Evolutionary conservation across 345 rosid species (phyloP), one percentile per base, ranked within the genome.

Genomic region (Brassica incana): DNA sequence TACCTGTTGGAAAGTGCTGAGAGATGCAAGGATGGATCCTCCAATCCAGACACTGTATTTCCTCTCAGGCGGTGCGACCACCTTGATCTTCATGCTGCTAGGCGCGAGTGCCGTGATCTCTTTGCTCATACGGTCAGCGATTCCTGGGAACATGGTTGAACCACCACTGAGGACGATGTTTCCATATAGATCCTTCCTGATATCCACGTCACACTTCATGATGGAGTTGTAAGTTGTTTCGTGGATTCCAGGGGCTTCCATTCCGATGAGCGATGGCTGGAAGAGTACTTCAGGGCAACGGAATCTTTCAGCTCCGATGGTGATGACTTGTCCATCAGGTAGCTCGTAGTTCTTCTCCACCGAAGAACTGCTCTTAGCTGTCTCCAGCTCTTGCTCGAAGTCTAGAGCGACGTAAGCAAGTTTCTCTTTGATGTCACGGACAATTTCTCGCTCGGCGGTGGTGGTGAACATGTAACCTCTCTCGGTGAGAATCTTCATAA

Each of bases 401-500:
- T 85, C 85, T 4, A 82, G 79, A 20, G 89, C 88, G 6, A 82
- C 85, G 0, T 85, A 88, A 1, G 88, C 81, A 66, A 86, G 78
- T 2, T 68, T 70, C 76, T 86, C 88, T 74, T 88, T 86, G 1
- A 86, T 88, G 84, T 85, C 86, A 67, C 88, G 77, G 29, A 86
- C 83, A 16, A 85, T 84, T 86, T 86, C 87, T 16, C 77, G 78
- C 18, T 85, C 87, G 7, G 88, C 88, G 1, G 87, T 73, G 8
- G 88, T 82, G 63, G 85, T 82, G 81, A 83, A 86, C 87, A 35
- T 84, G 85, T 82, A 82, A 65, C 82, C 85, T 78, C 85, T 82
- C 69, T 82, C 85, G 0, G 87, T 88, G 63, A 87, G 88, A 43
- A 88, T 88, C 86, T 87, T 88, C 90, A 83, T 88, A 83, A 88